Conservation (phyloP, 116 monocot genomes). For the Trichopus zeylanicus region DNA sequence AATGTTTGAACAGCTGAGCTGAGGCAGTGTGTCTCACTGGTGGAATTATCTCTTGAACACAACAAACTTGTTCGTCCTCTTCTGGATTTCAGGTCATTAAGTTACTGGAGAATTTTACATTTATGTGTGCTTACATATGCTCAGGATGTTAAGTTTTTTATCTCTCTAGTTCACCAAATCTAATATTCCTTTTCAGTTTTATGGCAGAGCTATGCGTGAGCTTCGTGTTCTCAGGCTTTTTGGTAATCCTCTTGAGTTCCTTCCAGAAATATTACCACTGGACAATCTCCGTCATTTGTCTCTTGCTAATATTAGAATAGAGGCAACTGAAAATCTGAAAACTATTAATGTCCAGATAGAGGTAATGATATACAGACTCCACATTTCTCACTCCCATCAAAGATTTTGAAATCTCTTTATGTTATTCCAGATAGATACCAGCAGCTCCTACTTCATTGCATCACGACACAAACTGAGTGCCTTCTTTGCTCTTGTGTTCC, state of each 20-base stretch:
- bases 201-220: conserved; percentile 87
- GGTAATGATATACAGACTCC: conserved; percentile 29
- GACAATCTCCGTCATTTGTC: conserved; percentile 78
- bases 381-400: neutral
- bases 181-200: conserved; percentile 46
- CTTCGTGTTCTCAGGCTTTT: conserved; percentile 80
- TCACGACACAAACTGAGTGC: conserved; percentile 85
- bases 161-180: conserved; percentile 15
- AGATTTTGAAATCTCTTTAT: neutral
- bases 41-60: conserved; percentile 83
- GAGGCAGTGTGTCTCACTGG: conserved; percentile 79
- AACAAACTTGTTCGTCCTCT: conserved; percentile 95
- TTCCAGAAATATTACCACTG: conserved; percentile 92
- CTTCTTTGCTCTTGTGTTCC: conserved; percentile 93
- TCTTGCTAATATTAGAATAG: conserved; percentile 93
- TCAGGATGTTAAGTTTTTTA: no score
- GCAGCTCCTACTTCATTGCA: conserved; percentile 73
- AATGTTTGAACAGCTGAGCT: conserved; percentile 63
- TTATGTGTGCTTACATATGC: no score
- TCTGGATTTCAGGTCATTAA: no score
- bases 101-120: no score
- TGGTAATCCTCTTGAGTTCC: conserved; percentile 98
- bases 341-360: conserved; percentile 83
- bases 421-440: conserved; percentile 59
- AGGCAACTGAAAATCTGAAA: conserved; percentile 84